A percentile compares a stretch with the other conserved stretches of the same genome.
phyloP scores from a whole-genome alignment of 2,329 filamentous ascomycete genomes.

The Metarhizium sp. region DNA sequence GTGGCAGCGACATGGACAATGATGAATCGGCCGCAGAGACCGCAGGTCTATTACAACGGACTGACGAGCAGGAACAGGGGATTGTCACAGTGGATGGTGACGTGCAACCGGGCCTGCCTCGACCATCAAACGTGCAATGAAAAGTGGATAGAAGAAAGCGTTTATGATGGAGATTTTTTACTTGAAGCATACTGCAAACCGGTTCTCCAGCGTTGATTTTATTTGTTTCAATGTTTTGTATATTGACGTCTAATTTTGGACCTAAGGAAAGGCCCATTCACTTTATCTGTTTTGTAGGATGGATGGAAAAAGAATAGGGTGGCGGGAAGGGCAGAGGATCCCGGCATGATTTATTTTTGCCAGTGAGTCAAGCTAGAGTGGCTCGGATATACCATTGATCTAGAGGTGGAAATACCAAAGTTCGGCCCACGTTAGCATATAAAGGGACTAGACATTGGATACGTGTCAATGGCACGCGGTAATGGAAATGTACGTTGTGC shows the following conservation, averaged over 20 bases:
- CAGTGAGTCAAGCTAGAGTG: not conserved
- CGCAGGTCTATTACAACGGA: conserved; percentile 34
- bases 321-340: not conserved
- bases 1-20: conserved; percentile 32
- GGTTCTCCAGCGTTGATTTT: conserved; percentile 6
- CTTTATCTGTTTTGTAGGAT: not conserved
- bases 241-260: not conserved
- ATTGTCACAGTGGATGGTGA: conserved; percentile 32
- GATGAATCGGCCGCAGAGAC: conserved; percentile 35
- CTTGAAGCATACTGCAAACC: not conserved
- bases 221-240: conserved; percentile 7
- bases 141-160: not conserved
- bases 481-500: not conserved
- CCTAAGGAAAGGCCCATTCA: not conserved
- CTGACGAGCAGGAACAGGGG: conserved; percentile 24
- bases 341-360: not conserved
- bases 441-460: not conserved
- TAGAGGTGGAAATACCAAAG: not conserved
- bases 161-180: not conserved
- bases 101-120: conserved; percentile 24
- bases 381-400: not conserved
- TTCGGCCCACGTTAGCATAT: not conserved
- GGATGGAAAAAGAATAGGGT: too few species aligned
- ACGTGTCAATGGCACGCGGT: not conserved
- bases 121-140: conserved; percentile 4